Evolutionary conservation across 2,329 filamentous ascomycete genomes (phyloP), one percentile per base, ranked within the genome.

Genomic region (Pseudogymnoascus sp.): DNA sequence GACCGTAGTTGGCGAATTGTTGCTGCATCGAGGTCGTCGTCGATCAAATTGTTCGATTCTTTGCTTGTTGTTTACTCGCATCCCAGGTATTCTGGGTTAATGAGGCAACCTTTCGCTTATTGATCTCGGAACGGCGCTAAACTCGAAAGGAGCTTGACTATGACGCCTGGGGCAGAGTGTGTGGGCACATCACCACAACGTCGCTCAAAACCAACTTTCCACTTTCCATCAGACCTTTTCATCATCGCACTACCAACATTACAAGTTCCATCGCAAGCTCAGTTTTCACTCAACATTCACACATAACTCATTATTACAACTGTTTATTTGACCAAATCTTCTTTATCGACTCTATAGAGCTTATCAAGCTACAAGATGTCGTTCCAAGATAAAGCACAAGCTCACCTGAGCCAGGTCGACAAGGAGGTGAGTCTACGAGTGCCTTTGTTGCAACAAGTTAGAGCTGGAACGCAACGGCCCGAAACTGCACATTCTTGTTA

Each of bases 361-460:
- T 60, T 60, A 62, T 57, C 60, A 61, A 57, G 57, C 41, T 69
- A 71, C 77, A 37, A 73, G 71, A 92, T 92, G 88, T 88, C 87
- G 77, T 82, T 87, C 71, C 89, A 92, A 79, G 89, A 92, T 73
- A 87, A 87, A 77, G 85, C 88, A 70, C 88, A 92, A 78, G 83
- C 89, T 73, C 88, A 91, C 74, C 83, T 95, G 75, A 84, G 85
- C 72, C 84, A 88, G 80, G 87, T 96, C 79, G 91, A 96, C 80
- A 88, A 87, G 75, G 90, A 92, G 87, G 90, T 93, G 79, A 70
- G 85, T 79, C 63, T 65, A 68, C 68, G 51, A 63, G 43, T 48
- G 8, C 34, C 60, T 61, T 39, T 41, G 60, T 61, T 19, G 60
- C 60, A 28, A 57, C 10, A 34, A 57, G 5, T 36, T 36, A 21